Evolutionary conservation across 2,329 filamentous ascomycete genomes (phyloP), one percentile per base, ranked within the genome.

Genomic region (Beauveria medogensis): DNA sequence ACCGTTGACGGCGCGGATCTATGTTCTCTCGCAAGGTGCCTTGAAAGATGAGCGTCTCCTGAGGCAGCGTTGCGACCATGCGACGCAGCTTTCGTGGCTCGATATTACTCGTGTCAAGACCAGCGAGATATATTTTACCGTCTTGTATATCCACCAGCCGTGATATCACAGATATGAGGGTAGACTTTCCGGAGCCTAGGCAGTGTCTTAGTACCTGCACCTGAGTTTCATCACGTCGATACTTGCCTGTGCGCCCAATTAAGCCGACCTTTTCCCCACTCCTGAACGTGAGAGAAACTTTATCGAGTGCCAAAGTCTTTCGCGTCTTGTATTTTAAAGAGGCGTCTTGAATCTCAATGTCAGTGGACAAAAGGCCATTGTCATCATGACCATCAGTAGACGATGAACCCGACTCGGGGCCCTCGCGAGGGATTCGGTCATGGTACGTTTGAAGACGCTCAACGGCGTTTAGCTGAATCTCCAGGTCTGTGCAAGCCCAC

Each of bases 151-250:
- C 59, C 9, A 57, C 59, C 26, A 61, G 47, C 5, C 59, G 53
- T 3, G 59, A 28, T 5, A 61, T 46, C 14, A 26, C 46, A 2
- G 59, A 61, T 34, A 61, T 18, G 5, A 61, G 24, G 20, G 59
- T 57, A 26, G 59, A 61, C 20, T 56, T 61, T 3, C 53, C 59
- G n/a, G 59, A 61, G 26, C 59, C 59, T 61, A 41, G 4, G 1
- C 28, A 18, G 22, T 24, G 16, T 10, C 26, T 60, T 53, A 54
- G 41, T 37, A 37, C 9, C 28, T 2, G 28, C 9, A 18, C 20
- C 18, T 16, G 20, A 12, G 22, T n/a, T 22, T 22, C 1, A 10
- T 14, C 28, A 10, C 9, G 2, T 30, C 9, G 28, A 37, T 3
- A 18, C 41, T 3, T 60, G 41, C 59, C 59, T 16, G 59, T 61